Evolutionary conservation across 2,329 filamentous ascomycete genomes (phyloP), one percentile per base, ranked within the genome.

Genomic region (Graphium sp.): DNA sequence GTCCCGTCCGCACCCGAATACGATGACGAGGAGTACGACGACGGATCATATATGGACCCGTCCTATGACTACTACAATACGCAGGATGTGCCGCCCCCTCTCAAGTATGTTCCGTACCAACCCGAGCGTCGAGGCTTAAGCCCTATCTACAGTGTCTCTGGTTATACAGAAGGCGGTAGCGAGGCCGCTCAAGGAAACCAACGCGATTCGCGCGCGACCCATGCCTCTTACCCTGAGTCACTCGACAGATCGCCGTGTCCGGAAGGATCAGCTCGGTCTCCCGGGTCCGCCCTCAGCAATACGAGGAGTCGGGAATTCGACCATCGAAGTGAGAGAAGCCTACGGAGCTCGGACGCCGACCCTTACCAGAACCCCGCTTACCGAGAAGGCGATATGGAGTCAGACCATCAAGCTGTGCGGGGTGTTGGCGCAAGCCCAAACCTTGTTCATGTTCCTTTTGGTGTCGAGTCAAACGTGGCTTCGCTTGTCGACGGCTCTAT

Each of bases 91-190:
- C 70, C 71, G 3, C 65, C 68, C 4, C 70, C 68, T 11, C 50
- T 74, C 17, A 68, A 67, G 37, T 78, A 77, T 39, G 61, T 74
- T n/a, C 68, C 75, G 2, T 75, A 80, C 36, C 66, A 74, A 40
- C 63, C 71, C 8, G 70, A 77, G 39, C 65, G 70, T 29, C 75
- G 80, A 23, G 76, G 74, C 8, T 54, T 91, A 27, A 94, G 85
- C 45, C 87, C 87, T 1, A 85, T 92, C 34, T 85, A 89, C 39
- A 94, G 85, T 41, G 81, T 93, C 11, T 87, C 83, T 8, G 89
- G 85, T 36, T 87, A 84, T 42, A 76, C 71, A 4, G 74, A 84
- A 41, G 70, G 61, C 4, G 31, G 31, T n/a, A 32, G 31, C 41
- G 65, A 74, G 35, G 54, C 56, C 8, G 24, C 26, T 10, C 26